Percentiles rank a stretch among this genome's conserved stretches.
Evolutionary conservation across 1,284 basidiomycete species (phyloP).

Genomic region (Irpex sp.): DNA sequence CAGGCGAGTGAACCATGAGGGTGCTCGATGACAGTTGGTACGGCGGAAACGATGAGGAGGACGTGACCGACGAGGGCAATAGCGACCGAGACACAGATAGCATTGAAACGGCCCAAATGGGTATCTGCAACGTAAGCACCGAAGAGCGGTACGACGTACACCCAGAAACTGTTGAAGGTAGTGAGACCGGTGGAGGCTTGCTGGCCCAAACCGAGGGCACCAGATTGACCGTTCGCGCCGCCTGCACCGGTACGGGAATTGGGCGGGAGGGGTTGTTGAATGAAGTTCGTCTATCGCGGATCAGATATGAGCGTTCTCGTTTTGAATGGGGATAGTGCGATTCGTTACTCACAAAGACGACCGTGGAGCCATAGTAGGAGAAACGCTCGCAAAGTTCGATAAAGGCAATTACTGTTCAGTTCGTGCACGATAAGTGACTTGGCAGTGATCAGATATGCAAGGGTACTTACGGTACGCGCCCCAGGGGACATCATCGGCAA

Average conservation of each 20-base stretch:
- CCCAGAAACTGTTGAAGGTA: constrained; percentile 64
- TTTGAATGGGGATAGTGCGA: constrained; percentile 13
- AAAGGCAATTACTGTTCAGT: constrained; percentile 55
- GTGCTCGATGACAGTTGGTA: constrained; percentile 69
- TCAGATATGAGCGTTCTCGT: background rate
- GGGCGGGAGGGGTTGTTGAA: constrained; percentile 63
- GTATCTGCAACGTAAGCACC: constrained; percentile 79
- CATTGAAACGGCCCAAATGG: constrained; percentile 73
- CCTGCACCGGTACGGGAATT: constrained; percentile 70
- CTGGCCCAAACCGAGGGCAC: constrained; percentile 67
- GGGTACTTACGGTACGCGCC: constrained; percentile 53
- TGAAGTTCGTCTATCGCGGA: constrained; percentile 58
- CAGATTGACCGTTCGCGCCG: constrained; percentile 51
- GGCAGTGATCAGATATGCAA: constrained; percentile 11
- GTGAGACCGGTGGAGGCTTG: constrained; percentile 67
- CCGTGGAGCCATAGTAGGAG: constrained; percentile 62
- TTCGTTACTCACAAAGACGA: constrained; percentile 55
- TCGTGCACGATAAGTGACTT: background rate
- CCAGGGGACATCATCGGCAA: constrained; percentile 65
- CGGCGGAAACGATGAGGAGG: constrained; percentile 67
- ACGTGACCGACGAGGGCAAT: constrained; percentile 68
- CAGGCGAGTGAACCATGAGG: constrained; percentile 52
- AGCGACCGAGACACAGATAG: constrained; percentile 53
- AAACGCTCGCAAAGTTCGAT: constrained; percentile 77
- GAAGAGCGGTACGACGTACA: constrained; percentile 55